Conservation (phyloP, 176 grass and related monocot genomes). For the Aegilops longissima region DNA sequence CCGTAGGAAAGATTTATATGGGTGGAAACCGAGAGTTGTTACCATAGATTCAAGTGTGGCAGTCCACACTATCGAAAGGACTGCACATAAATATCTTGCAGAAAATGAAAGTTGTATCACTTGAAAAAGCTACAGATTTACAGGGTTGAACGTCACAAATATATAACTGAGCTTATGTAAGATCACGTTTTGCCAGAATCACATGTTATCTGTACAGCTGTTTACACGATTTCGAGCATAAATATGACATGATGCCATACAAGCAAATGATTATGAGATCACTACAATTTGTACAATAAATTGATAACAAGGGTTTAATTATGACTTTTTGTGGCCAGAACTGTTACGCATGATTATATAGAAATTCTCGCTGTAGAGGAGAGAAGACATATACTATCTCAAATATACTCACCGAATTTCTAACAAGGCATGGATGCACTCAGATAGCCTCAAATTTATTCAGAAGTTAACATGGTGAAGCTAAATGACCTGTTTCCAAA, state of each 20-base stretch:
- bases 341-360: neutral
- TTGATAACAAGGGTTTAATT: no score
- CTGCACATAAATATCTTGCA: neutral
- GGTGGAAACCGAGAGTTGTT: no score
- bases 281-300: no score
- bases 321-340: neutral
- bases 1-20: no score
- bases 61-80: no score
- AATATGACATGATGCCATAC: neutral
- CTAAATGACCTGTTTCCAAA: neutral
- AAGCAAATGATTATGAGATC: neutral
- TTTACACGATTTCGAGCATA: neutral
- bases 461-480: neutral
- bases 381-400: neutral
- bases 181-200: neutral
- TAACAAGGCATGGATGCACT: neutral
- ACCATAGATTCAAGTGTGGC: no score
- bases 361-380: neutral
- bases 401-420: neutral
- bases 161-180: neutral
- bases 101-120: neutral
- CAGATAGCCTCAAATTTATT: neutral
- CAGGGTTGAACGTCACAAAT: neutral
- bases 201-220: neutral
- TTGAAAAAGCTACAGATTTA: slow-evolving; percentile 4